Evolutionary conservation across 371 early-diverging fungal species (phyloP), one percentile per base, ranked within the genome.

Genomic region (Phascolomyces articulosus): DNA sequence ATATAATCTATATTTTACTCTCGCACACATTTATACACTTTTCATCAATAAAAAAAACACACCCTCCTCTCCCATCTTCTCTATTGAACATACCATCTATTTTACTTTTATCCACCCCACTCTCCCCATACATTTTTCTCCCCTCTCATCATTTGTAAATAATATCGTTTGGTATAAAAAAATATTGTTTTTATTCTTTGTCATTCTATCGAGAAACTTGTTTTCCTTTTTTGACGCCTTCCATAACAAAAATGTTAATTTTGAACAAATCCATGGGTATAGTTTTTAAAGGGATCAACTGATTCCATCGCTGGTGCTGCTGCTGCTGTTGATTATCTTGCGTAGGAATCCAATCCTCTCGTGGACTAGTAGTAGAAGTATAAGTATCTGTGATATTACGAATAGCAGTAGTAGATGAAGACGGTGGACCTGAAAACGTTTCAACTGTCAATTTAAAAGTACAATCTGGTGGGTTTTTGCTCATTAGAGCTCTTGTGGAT

Each of bases 361-460:
- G 34, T 34, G 6, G 34, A 34, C 2, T 6, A 34, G 34, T 34
- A 31, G 31, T 31, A 31, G n/a, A n/a, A n/a, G n/a, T n/a, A n/a
- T n/a, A n/a, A n/a, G n/a, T n/a, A n/a, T n/a, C n/a, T n/a, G n/a
- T n/a, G n/a, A n/a, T n/a, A n/a, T n/a, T n/a, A n/a, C n/a, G n/a
- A n/a, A n/a, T n/a, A n/a, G n/a, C n/a, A n/a, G 31, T 31, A 6
- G 10, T 10, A 31, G 31, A 6, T 9, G 34, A 34, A 9, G 34
- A 34, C 15, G 72, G 63, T 9, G 70, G 63, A 6, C 58, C 67
- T 15, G 71, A 58, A 18, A 49, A 53, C 34, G 74, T 68, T 54
- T 87, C 85, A 8, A 84, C 68, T 0, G 77, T 61, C 3, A 87
- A 40, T 0, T 44, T 55, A 67, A 85, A 87, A 2, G 74, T 74